Percentiles rank a stretch among this genome's conserved stretches.
Evolutionary conservation across 768 basidiomycete genomes (phyloP).

Genomic region (Filobasidium floriforme): DNA sequence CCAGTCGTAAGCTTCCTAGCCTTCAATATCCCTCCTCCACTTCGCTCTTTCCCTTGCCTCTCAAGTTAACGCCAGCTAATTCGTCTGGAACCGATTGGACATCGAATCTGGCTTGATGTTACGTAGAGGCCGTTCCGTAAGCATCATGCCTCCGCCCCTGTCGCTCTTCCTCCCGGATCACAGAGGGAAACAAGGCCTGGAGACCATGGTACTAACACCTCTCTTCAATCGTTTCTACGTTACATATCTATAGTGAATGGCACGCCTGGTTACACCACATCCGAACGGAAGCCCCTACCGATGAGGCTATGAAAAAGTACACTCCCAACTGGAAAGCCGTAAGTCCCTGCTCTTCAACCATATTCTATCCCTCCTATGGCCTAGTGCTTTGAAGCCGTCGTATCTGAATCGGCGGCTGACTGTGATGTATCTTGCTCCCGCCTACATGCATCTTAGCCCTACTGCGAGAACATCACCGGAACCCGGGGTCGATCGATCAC

Average conservation of each 20-base stretch:
- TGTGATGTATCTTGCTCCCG: too few relatives aligned
- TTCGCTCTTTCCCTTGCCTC: background rate
- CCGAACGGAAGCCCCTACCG: constrained; percentile 70
- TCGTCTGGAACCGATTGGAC: background rate
- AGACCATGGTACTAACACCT: too few relatives aligned
- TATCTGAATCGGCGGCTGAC: too few relatives aligned
- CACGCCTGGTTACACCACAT: constrained; percentile 92
- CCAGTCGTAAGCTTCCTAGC: constrained; percentile 64
- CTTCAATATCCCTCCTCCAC: background rate
- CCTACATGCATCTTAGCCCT: too few relatives aligned
- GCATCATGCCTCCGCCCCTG: background rate
- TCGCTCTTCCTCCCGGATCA: background rate
- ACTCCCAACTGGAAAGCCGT: constrained; percentile 60
- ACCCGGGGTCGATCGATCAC: constrained; percentile 82
- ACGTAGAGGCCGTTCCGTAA: constrained; percentile 48
- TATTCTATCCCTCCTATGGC: too few relatives aligned
- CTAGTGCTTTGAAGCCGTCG: too few relatives aligned
- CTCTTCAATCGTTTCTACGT: background rate
- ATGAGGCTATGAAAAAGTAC: constrained; percentile 60
- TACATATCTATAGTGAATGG: constrained; percentile 56
- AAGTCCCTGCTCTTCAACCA: background rate
- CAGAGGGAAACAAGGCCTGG: too few relatives aligned
- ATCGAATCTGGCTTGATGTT: background rate
- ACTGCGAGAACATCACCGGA: constrained; percentile 82
- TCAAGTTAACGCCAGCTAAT: background rate